Conservation (phyloP, 2,329 filamentous ascomycete genomes). For the Xylariaceae sp. region DNA sequence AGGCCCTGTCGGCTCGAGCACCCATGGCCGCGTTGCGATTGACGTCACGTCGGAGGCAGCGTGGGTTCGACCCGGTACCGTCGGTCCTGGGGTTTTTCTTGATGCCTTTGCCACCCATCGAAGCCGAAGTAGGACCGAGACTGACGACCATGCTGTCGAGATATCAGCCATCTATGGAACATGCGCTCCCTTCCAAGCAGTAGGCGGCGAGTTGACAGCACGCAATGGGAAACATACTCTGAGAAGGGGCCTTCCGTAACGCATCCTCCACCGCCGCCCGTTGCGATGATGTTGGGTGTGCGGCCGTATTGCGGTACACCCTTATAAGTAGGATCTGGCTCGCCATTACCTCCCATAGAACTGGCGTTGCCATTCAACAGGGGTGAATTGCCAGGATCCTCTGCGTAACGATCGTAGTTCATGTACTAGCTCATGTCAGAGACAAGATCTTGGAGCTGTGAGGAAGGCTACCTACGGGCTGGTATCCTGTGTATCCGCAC, state of each 20-base stretch:
- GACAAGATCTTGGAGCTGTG: too few relatives aligned
- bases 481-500: constrained; percentile 29
- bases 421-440: constrained; percentile 34
- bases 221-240: constrained; percentile 24
- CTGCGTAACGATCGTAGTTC: constrained; percentile 47
- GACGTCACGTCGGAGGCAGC: constrained; percentile 39
- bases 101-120: constrained; percentile 24
- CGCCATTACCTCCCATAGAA: constrained; percentile 45
- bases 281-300: constrained; percentile 36
- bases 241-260: constrained; percentile 44
- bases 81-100: constrained; percentile 28
- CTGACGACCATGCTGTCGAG: constrained; percentile 35
- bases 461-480: constrained; percentile 19
- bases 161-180: constrained; percentile 6
- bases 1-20: constrained; percentile 30
- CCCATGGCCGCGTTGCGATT: constrained; percentile 33
- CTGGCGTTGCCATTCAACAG: constrained; percentile 51
- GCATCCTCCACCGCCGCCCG: constrained; percentile 52
- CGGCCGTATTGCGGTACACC: constrained; percentile 25
- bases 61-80: constrained; percentile 35
- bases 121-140: constrained; percentile 33
- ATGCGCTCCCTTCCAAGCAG: neutral
- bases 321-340: constrained; percentile 19
- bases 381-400: constrained; percentile 44
- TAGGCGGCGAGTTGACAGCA: neutral